Evolutionary conservation across 2,329 filamentous ascomycete genomes (phyloP).

Genomic region (Calonectria honghensis): DNA sequence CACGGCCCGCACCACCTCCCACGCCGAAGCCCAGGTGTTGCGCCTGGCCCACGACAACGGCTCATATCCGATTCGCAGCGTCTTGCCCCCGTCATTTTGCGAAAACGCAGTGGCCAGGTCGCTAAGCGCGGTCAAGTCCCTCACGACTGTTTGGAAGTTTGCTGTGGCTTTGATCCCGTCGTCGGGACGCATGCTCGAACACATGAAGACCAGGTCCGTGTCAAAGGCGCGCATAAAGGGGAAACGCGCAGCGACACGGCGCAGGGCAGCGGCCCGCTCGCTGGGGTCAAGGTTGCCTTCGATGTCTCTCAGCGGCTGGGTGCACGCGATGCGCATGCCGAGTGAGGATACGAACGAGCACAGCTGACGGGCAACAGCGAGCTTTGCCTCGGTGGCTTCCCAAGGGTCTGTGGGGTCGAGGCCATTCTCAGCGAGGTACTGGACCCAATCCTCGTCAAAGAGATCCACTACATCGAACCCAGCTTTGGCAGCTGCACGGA

Average conservation of each 20-base stretch:
- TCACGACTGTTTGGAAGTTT: constrained; percentile 43
- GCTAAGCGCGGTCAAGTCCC: constrained; percentile 35
- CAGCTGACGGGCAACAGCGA: constrained; percentile 35
- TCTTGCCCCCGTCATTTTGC: constrained; percentile 31
- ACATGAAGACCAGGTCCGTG: constrained; percentile 45
- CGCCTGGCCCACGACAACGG: constrained; percentile 43
- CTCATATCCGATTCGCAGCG: constrained; percentile 45
- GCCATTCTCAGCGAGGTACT: constrained; percentile 41
- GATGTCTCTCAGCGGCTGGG: constrained; percentile 41
- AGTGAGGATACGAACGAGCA: constrained; percentile 26
- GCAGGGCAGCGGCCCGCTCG: constrained; percentile 38
- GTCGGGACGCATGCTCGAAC: constrained; percentile 43
- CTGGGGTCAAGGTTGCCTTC: constrained; percentile 36
- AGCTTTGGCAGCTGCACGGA: constrained; percentile 36
- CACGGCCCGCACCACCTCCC: constrained; percentile 44
- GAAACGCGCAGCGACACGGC: constrained; percentile 39
- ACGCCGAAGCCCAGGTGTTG: constrained; percentile 44
- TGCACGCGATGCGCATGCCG: constrained; percentile 44
- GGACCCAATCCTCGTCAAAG: constrained; percentile 45
- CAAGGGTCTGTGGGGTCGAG: constrained; percentile 42
- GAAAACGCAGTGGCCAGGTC: constrained; percentile 38
- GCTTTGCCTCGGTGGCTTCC: constrained; percentile 41
- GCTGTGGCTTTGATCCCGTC: constrained; percentile 37
- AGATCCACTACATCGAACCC: constrained; percentile 43
- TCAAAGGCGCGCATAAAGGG: constrained; percentile 44